Evolutionary conservation across 495 filamentous ascomycete genomes (phyloP).

Genomic region (Aspergillus haitiensis): DNA sequence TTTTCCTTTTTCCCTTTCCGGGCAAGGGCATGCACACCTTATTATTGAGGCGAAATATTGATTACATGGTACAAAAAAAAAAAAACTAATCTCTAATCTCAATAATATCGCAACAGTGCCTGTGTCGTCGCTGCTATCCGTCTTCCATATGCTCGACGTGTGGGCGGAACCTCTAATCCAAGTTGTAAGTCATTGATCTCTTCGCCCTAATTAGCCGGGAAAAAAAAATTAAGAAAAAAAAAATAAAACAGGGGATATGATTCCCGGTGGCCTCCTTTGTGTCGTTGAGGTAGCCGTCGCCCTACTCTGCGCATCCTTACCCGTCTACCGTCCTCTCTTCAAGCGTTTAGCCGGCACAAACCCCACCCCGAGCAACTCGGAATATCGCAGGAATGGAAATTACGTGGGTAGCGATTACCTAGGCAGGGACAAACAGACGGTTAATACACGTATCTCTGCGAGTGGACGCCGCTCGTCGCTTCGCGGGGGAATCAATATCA

Average conservation of each 20-base stretch:
- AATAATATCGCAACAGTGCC: neutral
- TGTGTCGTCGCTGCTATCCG: slow-evolving; percentile 1
- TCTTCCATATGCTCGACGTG: neutral
- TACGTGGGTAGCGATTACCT: neutral
- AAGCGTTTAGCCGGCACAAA: neutral
- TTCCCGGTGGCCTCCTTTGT: neutral
- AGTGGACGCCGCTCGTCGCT: neutral
- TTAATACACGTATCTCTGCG: neutral
- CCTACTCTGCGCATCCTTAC: neutral
- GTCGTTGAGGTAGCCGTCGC: neutral
- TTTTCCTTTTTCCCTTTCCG: too few species aligned
- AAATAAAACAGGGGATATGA: neutral
- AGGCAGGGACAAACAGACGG: neutral
- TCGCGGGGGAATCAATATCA: neutral
- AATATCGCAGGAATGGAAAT: neutral
- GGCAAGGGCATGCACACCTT: too few species aligned
- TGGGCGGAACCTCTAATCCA: neutral
- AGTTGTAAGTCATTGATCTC: neutral
- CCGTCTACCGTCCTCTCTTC: neutral
- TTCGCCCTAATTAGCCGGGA: too few species aligned
- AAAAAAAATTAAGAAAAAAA: too few species aligned
- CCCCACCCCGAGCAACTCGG: neutral
- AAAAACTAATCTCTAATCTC: neutral
- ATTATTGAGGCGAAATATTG: too few species aligned
- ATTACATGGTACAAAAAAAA: too few species aligned